Evolutionary conservation across 2,329 filamentous ascomycete genomes (phyloP), one percentile per base, ranked within the genome.

Genomic region (Ustulina deusta): DNA sequence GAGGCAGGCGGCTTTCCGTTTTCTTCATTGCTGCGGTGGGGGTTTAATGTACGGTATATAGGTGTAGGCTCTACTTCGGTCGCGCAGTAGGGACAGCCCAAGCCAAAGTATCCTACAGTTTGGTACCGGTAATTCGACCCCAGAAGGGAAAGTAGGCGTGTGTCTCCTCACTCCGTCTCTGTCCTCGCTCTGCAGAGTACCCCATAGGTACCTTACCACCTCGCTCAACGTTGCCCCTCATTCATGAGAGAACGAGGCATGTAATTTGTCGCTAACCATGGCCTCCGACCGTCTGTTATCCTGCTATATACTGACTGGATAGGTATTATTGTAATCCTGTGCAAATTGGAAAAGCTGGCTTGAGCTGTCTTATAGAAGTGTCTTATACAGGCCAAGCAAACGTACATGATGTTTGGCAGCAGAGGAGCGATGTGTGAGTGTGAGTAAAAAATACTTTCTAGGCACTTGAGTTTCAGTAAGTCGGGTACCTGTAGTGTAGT

Each of bases 211-310:
- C 22, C 58, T 52, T 15, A 36, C 57, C 13, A 61, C 51, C 51
- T 40, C 22, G 60, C 65, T 64, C 27, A 13, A 34, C 27, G 13
- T 22, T 68, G 61, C 65, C 61, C 65, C 61, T 68, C 65, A 58
- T 58, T 46, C 25, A 58, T 11, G 51, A 40, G 44, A 56, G 42
- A 57, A 20, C 49, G 17, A 46, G 55, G 55, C 40, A 32, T 34
- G 32, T 56, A 44, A 56, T 61, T 61, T 40, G 61, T 52, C 51
- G 36, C 48, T 57, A 52, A 55, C 22, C n/a, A 20, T 58, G 42
- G 52, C 42, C 34, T 25, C 54, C 15, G 34, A 51, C 44, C 34
- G 27, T 51, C 32, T 7, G 36, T 59, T 44, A 36, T 29, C 25
- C 34, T 38, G 17, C 51, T 34, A 17, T 44, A 42, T 22, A 29